Base-by-base conservation (phyloP, 169 alveolate species). In the Plasmodium blacklocki region DNA sequence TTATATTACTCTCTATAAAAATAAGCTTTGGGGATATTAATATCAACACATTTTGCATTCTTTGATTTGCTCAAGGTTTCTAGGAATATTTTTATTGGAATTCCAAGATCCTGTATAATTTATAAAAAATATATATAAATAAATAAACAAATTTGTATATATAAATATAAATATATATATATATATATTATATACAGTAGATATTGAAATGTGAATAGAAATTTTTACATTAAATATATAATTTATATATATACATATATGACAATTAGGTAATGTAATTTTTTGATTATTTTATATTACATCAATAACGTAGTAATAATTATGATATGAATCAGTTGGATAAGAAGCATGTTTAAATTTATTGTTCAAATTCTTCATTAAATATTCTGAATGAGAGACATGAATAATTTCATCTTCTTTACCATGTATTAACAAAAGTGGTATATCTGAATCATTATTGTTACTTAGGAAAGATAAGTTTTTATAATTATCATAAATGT, bases 341-440 rank as follows among this genome's bases (percentile, higher is more conserved):
- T 91, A 94, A 29, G 80, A 93, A 14, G 95, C 95, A 90, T 89
- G 74, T 68, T 92, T 94, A 68, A 80, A 63, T 39, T 94, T 92
- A 43, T 93, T 89, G 19, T 89, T 73, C 74, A 89, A 90, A 29
- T 89, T 73, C 52, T 94, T 93, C 80, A 76, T 92, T 73, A 96
- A 93, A 73, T 78, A 94, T 54, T 95, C 94, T 11, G 97, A 96
- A 67, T 95, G 97, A 29, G 43, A 66, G 2, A 93, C 95, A 47
- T 94, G 94, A 19, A 95, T 93, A 26, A 95, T 93, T 88, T 95
- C 97, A 88, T 95, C 97, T 43, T 88, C 93, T 12, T 88, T 71
- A 2, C 97, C 97, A 64, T 95, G 97, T 23, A 95, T 95, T 49
- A 95, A 71, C 73, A 95, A 87, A 29, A 95, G 89, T 3, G 97